phyloP scores from a whole-genome alignment of 352 stramenopile genomes.

The Pythium brassicae region DNA sequence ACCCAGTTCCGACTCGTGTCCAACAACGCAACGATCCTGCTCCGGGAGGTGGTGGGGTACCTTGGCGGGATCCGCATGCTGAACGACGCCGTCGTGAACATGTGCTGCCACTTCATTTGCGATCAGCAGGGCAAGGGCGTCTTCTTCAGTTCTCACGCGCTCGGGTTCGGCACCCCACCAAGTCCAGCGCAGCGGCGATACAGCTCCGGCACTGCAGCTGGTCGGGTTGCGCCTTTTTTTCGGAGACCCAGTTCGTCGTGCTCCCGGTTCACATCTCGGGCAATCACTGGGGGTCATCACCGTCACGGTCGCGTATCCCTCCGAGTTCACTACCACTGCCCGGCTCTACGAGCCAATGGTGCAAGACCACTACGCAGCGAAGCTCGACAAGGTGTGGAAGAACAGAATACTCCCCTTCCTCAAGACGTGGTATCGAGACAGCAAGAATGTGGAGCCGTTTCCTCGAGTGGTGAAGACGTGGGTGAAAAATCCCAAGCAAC shows the following conservation, averaged over 20 bases:
- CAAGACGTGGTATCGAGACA: neutral
- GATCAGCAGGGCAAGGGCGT: too few relatives aligned
- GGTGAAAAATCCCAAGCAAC: neutral
- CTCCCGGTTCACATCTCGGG: neutral
- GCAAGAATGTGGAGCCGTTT: neutral
- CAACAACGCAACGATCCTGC: too few relatives aligned
- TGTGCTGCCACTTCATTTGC: too few relatives aligned
- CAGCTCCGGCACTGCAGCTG: too few relatives aligned
- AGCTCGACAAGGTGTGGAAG: neutral
- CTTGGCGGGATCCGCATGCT: too few relatives aligned
- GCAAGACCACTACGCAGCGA: neutral
- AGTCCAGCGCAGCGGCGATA: too few relatives aligned
- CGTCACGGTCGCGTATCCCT: neutral
- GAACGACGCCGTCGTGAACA: too few relatives aligned
- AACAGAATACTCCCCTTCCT: neutral
- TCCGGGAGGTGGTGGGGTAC: too few relatives aligned
- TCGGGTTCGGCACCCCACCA: too few relatives aligned
- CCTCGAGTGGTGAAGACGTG: neutral
- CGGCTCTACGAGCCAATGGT: too few relatives aligned
- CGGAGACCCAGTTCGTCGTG: neutral
- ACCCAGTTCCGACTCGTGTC: neutral
- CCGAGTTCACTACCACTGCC: too few relatives aligned
- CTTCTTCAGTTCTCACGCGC: too few relatives aligned
- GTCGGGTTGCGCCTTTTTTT: neutral
- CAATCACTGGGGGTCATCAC: neutral